These are phyloP conservation scores for Amylostereum chailletii DNA, from an alignment of 1,284 basidiomycete species.

Conservation along the genomic window DNA sequence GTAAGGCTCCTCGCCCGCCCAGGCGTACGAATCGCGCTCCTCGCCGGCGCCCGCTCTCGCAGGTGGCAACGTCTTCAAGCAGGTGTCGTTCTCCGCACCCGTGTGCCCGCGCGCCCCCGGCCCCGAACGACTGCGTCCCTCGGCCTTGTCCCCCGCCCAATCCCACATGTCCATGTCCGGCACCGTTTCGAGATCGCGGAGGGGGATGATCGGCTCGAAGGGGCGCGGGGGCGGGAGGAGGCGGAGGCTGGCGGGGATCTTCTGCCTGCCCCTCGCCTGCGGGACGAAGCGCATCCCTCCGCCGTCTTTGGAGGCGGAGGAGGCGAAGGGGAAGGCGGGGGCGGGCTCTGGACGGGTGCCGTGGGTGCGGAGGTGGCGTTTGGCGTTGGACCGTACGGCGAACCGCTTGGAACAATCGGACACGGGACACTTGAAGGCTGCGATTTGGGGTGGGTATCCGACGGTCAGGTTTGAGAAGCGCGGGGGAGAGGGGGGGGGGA, in stretches of 20 bases:
- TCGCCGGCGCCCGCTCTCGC: constrained; percentile 11
- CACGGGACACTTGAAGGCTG: constrained; percentile 49
- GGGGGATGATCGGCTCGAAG: constrained; percentile 20
- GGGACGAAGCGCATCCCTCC: too few relatives aligned
- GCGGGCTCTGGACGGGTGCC: constrained; percentile 27
- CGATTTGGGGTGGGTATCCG: neutral
- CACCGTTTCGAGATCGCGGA: neutral
- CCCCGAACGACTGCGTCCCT: too few relatives aligned
- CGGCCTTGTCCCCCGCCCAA: too few relatives aligned
- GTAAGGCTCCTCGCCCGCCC: constrained; percentile 9
- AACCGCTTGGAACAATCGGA: constrained; percentile 49
- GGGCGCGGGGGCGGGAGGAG: constrained; percentile 28
- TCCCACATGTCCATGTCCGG: neutral
- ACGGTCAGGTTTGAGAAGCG: neutral
- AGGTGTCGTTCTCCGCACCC: too few relatives aligned
- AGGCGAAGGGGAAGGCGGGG: constrained; percentile 12
- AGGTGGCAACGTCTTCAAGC: neutral
- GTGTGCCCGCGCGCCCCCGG: neutral
- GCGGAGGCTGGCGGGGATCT: constrained; percentile 20
- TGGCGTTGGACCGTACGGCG: constrained; percentile 56
- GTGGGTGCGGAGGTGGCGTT: constrained; percentile 52
- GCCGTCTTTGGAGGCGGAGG: too few relatives aligned
- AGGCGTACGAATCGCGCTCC: constrained; percentile 22
- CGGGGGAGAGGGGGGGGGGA: neutral
- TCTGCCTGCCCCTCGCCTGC: too few relatives aligned